Evolutionary conservation across 2,329 filamentous ascomycete species (phyloP).

Genomic region (Tolypocladium capitatum): DNA sequence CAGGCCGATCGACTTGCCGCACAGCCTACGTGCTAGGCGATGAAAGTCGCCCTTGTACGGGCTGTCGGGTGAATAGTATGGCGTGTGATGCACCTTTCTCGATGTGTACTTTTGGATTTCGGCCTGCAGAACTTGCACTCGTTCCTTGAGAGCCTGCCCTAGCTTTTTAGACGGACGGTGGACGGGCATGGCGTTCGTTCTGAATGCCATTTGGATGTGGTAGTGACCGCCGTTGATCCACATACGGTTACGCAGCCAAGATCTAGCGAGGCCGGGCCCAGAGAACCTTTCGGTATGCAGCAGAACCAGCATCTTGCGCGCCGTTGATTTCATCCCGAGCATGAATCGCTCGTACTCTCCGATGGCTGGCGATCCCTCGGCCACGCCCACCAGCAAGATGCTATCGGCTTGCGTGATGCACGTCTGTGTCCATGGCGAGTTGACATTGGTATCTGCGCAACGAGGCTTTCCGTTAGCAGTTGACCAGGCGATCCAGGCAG

Average conservation of each 20-base stretch:
- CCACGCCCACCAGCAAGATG: slow-evolving; percentile 81
- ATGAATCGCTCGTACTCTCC: slow-evolving; percentile 96
- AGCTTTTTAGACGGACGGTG: slow-evolving; percentile 65
- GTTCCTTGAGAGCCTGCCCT: slow-evolving; percentile 75
- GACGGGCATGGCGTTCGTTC: slow-evolving; percentile 60
- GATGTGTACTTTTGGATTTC: slow-evolving; percentile 98
- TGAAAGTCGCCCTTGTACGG: slow-evolving; percentile 97
- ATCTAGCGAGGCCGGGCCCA: slow-evolving; percentile 66
- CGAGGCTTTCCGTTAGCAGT: slow-evolving; percentile 14
- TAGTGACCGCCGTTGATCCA: slow-evolving; percentile 99
- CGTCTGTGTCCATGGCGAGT: slow-evolving; percentile 95
- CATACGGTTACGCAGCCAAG: slow-evolving; percentile 82
- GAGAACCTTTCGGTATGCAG: slow-evolving; percentile 85
- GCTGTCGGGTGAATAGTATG: slow-evolving; percentile 81
- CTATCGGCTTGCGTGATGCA: slow-evolving; percentile 96
- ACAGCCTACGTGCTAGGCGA: slow-evolving; percentile 74
- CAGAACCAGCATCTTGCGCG: slow-evolving; percentile 81
- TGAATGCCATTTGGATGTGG: slow-evolving; percentile 91
- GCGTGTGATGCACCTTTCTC: slow-evolving; percentile 73
- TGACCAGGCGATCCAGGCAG: not conserved
- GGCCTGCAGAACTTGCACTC: slow-evolving; percentile 87
- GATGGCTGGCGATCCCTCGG: slow-evolving; percentile 77
- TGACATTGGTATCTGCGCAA: slow-evolving; percentile 79
- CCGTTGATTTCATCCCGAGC: slow-evolving; percentile 92
- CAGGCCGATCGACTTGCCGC: slow-evolving; percentile 86